A percentile compares a stretch with the other conserved stretches of the same genome.
phyloP scores from a whole-genome alignment of 1,284 basidiomycete species.

The Boletus subluridellus region DNA sequence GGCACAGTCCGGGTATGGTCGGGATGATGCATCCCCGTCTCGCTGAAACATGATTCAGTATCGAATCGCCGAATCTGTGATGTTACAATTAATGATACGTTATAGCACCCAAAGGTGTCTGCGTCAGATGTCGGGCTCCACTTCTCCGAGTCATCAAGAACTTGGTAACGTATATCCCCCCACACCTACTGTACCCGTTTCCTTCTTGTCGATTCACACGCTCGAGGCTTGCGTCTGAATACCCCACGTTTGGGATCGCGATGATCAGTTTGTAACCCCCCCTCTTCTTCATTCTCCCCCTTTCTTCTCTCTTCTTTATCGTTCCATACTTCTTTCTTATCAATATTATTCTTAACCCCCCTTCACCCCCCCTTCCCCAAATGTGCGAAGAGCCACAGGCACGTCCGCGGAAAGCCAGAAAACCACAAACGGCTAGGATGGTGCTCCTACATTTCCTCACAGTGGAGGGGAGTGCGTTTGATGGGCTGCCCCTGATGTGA shows the following conservation, averaged over 20 bases:
- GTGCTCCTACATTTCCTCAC: background rate
- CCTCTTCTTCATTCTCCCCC: too few relatives aligned
- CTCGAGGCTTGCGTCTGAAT: background rate
- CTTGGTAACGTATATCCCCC: background rate
- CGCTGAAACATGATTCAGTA: background rate
- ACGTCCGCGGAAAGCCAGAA: background rate
- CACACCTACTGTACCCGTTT: background rate
- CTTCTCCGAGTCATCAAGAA: background rate
- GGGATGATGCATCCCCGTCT: background rate
- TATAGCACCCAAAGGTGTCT: background rate
- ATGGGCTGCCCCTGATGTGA: background rate
- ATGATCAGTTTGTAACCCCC: background rate
- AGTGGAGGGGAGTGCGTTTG: background rate
- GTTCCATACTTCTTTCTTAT: background rate
- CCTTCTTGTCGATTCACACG: background rate
- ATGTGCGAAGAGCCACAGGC: background rate
- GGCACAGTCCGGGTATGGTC: background rate
- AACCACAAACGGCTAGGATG: background rate
- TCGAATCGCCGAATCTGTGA: background rate
- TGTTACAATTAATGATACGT: background rate
- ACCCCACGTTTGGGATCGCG: background rate
- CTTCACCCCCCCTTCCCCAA: too few relatives aligned
- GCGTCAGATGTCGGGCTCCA: background rate
- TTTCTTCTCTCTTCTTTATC: background rate
- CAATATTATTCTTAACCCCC: background rate